Evolutionary conservation across 768 basidiomycete species (phyloP).

Genomic region (Asterophora lycoperdoides): DNA sequence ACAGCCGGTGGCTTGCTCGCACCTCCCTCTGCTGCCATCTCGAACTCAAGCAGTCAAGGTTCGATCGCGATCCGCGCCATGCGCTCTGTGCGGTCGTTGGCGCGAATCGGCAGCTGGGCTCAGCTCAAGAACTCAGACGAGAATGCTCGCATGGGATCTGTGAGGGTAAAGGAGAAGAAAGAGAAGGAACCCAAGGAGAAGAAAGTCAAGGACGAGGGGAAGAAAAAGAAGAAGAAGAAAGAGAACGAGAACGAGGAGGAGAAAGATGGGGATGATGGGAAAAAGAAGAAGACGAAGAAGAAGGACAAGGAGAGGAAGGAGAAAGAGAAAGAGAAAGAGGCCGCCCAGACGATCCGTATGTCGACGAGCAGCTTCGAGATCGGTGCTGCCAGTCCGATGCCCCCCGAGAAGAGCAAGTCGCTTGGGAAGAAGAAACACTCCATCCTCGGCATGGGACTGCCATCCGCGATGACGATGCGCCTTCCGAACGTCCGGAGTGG

Average conservation of each 20-base stretch:
- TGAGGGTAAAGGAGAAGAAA: conserved; percentile 6
- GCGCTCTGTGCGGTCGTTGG: conserved; percentile 67
- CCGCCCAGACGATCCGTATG: conserved; percentile 34
- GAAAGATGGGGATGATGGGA: conserved; percentile 6
- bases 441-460: conserved; percentile 59
- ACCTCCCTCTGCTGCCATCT: conserved; percentile 24
- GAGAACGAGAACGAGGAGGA: conserved; percentile 13
- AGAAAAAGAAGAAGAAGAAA: conserved; percentile 24
- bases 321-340: conserved; percentile 34
- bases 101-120: conserved; percentile 70
- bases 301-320: conserved; percentile 30
- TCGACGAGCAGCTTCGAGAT: conserved; percentile 68
- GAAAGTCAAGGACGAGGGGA: conserved; percentile 30
- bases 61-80: conserved; percentile 80
- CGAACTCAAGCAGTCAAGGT: conserved; percentile 30
- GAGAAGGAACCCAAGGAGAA: conserved; percentile 13
- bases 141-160: conserved; percentile 5
- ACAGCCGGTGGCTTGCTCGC: conserved; percentile 35
- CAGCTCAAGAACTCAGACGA: conserved; percentile 44
- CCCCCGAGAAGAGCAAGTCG: conserved; percentile 29
- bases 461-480: conserved; percentile 39
- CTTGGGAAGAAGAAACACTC: conserved; percentile 56
- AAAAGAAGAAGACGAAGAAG: conserved; percentile 19
- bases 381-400: conserved; percentile 46
- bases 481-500: conserved; percentile 38